phyloP scores from a whole-genome alignment of 148 eudicot species.

The Chenopodium formosanum region DNA sequence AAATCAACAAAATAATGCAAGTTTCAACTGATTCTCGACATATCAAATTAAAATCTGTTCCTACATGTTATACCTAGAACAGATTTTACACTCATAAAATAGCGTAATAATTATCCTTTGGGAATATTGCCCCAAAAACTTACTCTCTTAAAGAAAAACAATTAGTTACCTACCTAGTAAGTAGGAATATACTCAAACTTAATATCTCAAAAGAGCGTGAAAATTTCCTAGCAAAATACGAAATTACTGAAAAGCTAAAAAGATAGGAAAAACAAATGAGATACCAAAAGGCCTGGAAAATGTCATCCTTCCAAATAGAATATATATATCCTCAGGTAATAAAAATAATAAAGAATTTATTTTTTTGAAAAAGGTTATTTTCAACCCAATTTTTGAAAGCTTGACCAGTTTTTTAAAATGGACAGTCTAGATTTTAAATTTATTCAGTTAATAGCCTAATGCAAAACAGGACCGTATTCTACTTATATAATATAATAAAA shows the following conservation, averaged over 20 bases:
- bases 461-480: too few species aligned
- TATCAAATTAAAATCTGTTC: not conserved
- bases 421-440: not conserved
- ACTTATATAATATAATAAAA: not conserved
- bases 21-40: not conserved
- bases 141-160: not conserved
- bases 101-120: not conserved
- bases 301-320: not conserved
- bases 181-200: not conserved
- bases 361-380: not conserved
- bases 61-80: not conserved
- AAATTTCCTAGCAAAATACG: not conserved
- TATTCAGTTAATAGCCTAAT: not conserved
- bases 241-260: too few species aligned
- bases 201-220: not conserved
- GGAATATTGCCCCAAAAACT: not conserved
- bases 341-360: too few species aligned
- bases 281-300: not conserved
- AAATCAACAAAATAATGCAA: too few species aligned
- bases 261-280: not conserved
- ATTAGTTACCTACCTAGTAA: too few species aligned
- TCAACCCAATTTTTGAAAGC: not conserved
- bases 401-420: not conserved
- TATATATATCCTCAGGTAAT: not conserved
- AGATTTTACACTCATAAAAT: not conserved